These are phyloP conservation scores for Oemleria cerasiformis DNA, from an alignment of 306 rosid genomes.

Conservation along the genomic window DNA sequence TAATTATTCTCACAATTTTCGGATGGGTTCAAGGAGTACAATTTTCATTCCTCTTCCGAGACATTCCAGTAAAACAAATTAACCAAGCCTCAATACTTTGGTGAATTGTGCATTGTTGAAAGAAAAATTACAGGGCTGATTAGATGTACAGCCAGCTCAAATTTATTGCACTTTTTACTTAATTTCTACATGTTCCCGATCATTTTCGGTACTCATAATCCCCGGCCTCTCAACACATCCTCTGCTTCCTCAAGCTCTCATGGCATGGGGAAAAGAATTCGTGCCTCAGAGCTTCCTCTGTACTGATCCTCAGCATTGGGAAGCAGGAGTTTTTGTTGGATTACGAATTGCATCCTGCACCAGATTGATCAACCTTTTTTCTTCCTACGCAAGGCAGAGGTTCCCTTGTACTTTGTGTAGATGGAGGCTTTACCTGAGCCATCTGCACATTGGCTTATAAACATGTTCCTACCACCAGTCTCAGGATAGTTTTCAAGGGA, in stretches of 20 bases:
- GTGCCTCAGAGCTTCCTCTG: conserved; percentile 39
- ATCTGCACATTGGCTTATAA: conserved; percentile 29
- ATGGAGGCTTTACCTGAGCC: conserved; percentile 37
- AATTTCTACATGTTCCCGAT: conserved; percentile 13
- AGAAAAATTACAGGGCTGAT: no score
- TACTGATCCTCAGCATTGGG: conserved; percentile 31
- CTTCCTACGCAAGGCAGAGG: conserved; percentile 39
- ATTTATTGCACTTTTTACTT: background rate
- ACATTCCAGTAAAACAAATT: no score
- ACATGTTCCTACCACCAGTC: conserved; percentile 20
- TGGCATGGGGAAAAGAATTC: conserved; percentile 35
- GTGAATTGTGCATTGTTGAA: no score
- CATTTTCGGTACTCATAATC: background rate
- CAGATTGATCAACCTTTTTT: conserved; percentile 32
- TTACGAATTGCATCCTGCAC: conserved; percentile 21
- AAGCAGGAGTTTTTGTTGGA: conserved; percentile 26
- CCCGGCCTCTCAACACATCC: conserved; percentile 19
- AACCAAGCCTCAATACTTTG: no score
- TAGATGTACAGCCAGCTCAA: no score
- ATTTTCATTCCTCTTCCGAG: no score
- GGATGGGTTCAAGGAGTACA: no score
- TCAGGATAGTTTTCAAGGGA: conserved; percentile 31
- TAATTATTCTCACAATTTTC: no score
- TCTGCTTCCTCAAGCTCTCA: conserved; percentile 35
- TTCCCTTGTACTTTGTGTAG: conserved; percentile 33